Percentiles rank a stretch among this genome's conserved stretches.
Evolutionary conservation across 345 rosid genomes (phyloP).

Genomic region (Acer yangbiense): DNA sequence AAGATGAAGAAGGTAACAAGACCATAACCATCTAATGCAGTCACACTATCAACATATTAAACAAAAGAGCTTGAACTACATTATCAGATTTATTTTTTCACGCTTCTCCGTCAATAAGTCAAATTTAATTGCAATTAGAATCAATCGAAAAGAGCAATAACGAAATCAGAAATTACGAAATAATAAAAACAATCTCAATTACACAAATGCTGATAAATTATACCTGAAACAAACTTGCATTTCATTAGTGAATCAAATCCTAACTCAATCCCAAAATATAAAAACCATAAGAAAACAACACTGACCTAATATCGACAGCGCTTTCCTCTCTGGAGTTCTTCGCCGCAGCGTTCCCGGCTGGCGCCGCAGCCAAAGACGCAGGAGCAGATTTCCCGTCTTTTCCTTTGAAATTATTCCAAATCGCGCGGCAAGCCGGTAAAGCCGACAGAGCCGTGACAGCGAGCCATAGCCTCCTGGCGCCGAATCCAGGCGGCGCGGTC

Average conservation of each 20-base stretch:
- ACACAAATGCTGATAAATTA: not conserved
- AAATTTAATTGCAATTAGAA: not conserved
- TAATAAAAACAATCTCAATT: not conserved
- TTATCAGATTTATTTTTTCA: not conserved
- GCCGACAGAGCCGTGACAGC: slow-evolving; percentile 91
- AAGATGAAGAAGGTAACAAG: not conserved
- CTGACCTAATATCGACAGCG: slow-evolving; percentile 42
- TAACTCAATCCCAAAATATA: not conserved
- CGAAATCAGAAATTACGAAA: not conserved
- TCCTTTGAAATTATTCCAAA: slow-evolving; percentile 56
- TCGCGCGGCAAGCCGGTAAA: slow-evolving; percentile 73
- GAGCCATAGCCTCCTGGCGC: slow-evolving; percentile 92
- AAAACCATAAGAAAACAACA: not conserved
- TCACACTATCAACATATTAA: not conserved
- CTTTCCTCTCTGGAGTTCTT: slow-evolving; percentile 31
- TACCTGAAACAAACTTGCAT: too few relatives aligned
- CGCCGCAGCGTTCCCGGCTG: slow-evolving; percentile 20
- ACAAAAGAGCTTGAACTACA: not conserved
- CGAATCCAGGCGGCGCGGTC: slow-evolving; percentile 96
- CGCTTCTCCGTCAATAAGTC: not conserved
- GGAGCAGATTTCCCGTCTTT: slow-evolving; percentile 39
- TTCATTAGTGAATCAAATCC: not conserved
- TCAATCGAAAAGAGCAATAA: not conserved
- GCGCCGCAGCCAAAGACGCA: slow-evolving; percentile 16
- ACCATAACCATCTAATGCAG: not conserved